Evolutionary conservation across 2,329 filamentous ascomycete species (phyloP).

Genomic region (Orbilia ellipsospora): DNA sequence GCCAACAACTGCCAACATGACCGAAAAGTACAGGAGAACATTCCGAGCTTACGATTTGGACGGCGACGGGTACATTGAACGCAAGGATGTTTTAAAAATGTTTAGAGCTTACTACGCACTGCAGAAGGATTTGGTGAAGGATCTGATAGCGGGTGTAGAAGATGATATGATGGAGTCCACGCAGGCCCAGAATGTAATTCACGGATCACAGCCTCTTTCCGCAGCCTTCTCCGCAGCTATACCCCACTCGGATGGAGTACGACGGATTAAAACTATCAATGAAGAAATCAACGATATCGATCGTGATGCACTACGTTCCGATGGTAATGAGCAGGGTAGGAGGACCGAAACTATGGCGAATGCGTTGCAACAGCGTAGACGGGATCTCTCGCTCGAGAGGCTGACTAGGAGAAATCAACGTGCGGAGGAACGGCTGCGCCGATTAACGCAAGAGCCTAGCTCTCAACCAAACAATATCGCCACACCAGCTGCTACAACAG

Average conservation of each 20-base stretch:
- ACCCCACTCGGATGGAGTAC: slow-evolving; percentile 75
- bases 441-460: slow-evolving; percentile 27
- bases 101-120: slow-evolving; percentile 92
- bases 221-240: slow-evolving; percentile 79
- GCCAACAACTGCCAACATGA: slow-evolving; percentile 70
- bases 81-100: slow-evolving; percentile 88
- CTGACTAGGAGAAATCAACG: slow-evolving; percentile 32
- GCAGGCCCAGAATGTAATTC: slow-evolving; percentile 79
- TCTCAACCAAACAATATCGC: slow-evolving; percentile 11
- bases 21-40: slow-evolving; percentile 77
- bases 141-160: slow-evolving; percentile 81
- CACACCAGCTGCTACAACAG: neutral
- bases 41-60: slow-evolving; percentile 94
- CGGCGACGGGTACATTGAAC: slow-evolving; percentile 82
- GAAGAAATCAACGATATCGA: slow-evolving; percentile 72
- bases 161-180: slow-evolving; percentile 80
- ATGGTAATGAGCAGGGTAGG: slow-evolving; percentile 51
- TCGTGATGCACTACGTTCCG: slow-evolving; percentile 41
- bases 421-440: slow-evolving; percentile 34
- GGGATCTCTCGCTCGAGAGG: slow-evolving; percentile 34
- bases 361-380: slow-evolving; percentile 35
- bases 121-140: slow-evolving; percentile 87
- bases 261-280: slow-evolving; percentile 72
- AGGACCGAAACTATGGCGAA: slow-evolving; percentile 48
- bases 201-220: slow-evolving; percentile 79